phyloP scores from a whole-genome alignment of 495 filamentous ascomycete genomes.

The Penicillium psychrofluorescens region DNA sequence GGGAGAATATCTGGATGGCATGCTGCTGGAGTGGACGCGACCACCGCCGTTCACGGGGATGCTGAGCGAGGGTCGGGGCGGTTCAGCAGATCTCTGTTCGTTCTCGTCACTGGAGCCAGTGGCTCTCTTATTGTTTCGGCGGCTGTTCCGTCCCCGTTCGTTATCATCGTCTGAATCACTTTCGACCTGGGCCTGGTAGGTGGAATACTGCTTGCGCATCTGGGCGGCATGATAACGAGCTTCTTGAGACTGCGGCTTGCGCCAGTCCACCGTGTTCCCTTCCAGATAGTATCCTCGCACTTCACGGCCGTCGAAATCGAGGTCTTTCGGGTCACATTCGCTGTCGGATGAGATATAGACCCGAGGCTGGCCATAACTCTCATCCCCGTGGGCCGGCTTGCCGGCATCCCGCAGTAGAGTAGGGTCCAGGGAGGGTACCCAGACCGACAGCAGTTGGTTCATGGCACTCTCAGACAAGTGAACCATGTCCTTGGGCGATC shows the following conservation, averaged over 20 bases:
- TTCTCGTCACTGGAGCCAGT: constrained; percentile 14
- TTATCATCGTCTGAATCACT: constrained; percentile 27
- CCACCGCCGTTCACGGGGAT: constrained; percentile 6
- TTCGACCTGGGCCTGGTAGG: constrained; percentile 32
- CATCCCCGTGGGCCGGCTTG: neutral
- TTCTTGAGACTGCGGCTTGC: constrained; percentile 27
- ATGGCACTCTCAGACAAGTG: constrained; percentile 29
- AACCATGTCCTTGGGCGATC: constrained; percentile 33
- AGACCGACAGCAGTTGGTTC: constrained; percentile 27
- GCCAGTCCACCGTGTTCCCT: constrained; percentile 23
- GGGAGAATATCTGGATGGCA: constrained; percentile 10
- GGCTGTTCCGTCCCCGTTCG: neutral
- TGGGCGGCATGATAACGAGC: constrained; percentile 19
- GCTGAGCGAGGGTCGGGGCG: constrained; percentile 6
- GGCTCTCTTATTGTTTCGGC: neutral
- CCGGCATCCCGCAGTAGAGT: constrained; percentile 1
- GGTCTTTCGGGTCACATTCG: constrained; percentile 21
- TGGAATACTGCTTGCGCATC: constrained; percentile 20
- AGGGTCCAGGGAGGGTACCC: constrained; percentile 17
- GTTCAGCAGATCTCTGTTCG: constrained; percentile 10
- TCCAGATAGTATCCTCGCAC: constrained; percentile 31
- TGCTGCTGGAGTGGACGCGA: constrained; percentile 9
- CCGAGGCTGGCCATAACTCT: constrained; percentile 1
- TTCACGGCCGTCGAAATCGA: constrained; percentile 17
- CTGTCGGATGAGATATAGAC: constrained; percentile 15